phyloP scores from a whole-genome alignment of 2,329 filamentous ascomycete species.

The Pseudocercospora crystallina region DNA sequence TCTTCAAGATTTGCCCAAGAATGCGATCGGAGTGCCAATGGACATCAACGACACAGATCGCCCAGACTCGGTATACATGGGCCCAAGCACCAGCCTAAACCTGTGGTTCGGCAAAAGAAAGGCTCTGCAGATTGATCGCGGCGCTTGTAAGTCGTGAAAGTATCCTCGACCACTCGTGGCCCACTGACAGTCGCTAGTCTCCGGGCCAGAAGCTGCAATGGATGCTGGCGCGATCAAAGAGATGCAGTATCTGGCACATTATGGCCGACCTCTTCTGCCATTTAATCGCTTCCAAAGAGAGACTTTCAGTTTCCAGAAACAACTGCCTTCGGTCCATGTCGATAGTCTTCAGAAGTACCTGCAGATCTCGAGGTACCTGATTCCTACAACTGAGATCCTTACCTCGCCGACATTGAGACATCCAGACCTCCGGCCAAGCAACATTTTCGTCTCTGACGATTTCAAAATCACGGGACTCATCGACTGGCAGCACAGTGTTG shows the following conservation, averaged over 20 bases:
- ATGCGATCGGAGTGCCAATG: constrained; percentile 21
- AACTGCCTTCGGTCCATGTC: constrained; percentile 30
- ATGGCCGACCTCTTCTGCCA: constrained; percentile 33
- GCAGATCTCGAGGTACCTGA: constrained; percentile 26
- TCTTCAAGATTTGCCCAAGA: constrained; percentile 30
- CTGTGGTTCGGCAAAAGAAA: constrained; percentile 36
- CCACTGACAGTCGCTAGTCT: constrained; percentile 22
- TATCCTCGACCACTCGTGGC: neutral
- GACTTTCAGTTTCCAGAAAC: constrained; percentile 34
- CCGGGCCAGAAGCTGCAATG: constrained; percentile 27
- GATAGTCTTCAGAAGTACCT: constrained; percentile 35
- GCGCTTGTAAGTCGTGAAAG: constrained; percentile 33
- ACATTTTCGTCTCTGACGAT: constrained; percentile 35
- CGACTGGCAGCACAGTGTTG: constrained; percentile 43
- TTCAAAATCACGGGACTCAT: constrained; percentile 34
- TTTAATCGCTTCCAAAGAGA: constrained; percentile 36
- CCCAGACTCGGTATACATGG: constrained; percentile 31
- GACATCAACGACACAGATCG: constrained; percentile 3
- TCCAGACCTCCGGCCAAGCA: constrained; percentile 33
- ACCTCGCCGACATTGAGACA: constrained; percentile 19
- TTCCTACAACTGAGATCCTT: constrained; percentile 22
- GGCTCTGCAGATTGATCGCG: constrained; percentile 29
- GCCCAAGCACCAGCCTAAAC: constrained; percentile 31
- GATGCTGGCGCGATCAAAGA: constrained; percentile 37
- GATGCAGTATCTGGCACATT: constrained; percentile 30